Evolutionary conservation across 2,329 filamentous ascomycete species (phyloP).

Genomic region (Alternaria incomplexa): DNA sequence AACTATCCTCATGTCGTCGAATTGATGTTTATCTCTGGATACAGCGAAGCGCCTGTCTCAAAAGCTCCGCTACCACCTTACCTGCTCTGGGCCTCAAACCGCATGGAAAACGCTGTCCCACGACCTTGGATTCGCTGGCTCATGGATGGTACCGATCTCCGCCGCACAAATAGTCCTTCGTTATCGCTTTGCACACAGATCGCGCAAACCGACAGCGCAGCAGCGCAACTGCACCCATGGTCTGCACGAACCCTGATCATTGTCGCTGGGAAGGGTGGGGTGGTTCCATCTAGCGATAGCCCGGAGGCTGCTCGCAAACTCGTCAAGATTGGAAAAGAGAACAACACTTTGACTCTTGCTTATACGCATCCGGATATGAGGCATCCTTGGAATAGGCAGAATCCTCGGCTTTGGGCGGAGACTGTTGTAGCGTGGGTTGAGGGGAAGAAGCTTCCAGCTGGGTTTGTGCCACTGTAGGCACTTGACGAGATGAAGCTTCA

Average conservation of each 20-base stretch:
- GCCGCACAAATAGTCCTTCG: background rate
- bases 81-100: background rate
- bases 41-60: background rate
- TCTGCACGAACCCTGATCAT: background rate
- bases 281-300: background rate
- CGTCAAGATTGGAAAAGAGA: background rate
- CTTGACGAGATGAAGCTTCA: no score
- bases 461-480: background rate
- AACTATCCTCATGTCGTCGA: background rate
- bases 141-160: background rate
- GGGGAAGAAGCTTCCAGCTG: background rate
- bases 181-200: background rate
- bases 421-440: background rate
- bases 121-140: background rate
- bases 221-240: background rate
- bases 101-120: background rate
- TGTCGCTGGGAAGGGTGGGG: background rate
- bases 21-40: background rate
- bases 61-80: background rate
- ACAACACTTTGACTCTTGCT: background rate
- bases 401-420: background rate
- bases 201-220: background rate
- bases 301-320: background rate
- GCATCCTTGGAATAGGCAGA: background rate
- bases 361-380: background rate